These are phyloP conservation scores for Ganoderma lingzhi DNA, from an alignment of 1,284 basidiomycete genomes.

Conservation along the genomic window DNA sequence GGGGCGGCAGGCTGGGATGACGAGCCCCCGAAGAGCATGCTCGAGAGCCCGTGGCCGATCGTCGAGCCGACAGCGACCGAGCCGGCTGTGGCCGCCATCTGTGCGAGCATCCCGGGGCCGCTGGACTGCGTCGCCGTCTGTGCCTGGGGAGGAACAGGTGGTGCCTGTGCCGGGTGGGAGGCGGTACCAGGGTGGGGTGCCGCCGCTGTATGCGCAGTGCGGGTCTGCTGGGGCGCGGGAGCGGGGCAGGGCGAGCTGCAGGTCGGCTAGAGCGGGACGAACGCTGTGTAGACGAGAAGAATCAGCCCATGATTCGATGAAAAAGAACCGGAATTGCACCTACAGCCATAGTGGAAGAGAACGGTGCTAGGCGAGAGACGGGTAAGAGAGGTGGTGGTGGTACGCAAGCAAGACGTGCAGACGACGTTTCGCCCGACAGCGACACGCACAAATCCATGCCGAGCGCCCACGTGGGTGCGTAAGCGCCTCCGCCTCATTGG, in stretches of 20 bases:
- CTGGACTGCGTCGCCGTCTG: conserved; percentile 38
- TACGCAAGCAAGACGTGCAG: conserved; percentile 32
- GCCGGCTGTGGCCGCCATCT: conserved; percentile 91
- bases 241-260: conserved; percentile 55
- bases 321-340: conserved; percentile 38
- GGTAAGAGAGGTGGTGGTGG: conserved; percentile 37
- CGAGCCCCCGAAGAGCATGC: conserved; percentile 84
- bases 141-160: conserved; percentile 40
- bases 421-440: conserved; percentile 30
- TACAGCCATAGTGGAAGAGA: conserved; percentile 63
- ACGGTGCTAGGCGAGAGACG: conserved; percentile 14
- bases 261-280: conserved; percentile 62
- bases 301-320: not conserved
- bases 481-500: conserved; percentile 23
- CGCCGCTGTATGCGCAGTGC: conserved; percentile 49
- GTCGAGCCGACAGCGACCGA: conserved; percentile 87
- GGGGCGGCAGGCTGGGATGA: conserved; percentile 49
- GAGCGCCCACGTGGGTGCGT: conserved; percentile 34
- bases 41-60: conserved; percentile 85
- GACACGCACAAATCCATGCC: conserved; percentile 36
- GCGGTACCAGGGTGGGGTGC: conserved; percentile 53
- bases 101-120: conserved; percentile 73
- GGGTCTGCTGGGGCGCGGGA: conserved; percentile 52
- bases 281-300: conserved; percentile 46
- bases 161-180: conserved; percentile 48